Conservation (phyloP, 2,329 filamentous ascomycete genomes). For the Sporothrix sp. region DNA sequence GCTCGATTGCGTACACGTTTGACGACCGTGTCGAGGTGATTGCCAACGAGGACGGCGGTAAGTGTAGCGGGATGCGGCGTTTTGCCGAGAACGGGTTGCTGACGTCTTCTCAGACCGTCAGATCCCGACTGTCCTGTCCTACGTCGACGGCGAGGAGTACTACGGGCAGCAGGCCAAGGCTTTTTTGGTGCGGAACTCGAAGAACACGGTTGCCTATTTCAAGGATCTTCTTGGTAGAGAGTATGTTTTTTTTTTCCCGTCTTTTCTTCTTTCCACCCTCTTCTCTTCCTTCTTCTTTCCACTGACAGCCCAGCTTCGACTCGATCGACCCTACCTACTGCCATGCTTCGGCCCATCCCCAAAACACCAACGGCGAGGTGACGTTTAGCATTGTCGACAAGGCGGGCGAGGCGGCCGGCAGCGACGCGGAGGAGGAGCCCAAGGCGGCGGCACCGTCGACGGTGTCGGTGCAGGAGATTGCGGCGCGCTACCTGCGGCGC, state of each 20-base stretch:
- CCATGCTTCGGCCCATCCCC: constrained; percentile 85
- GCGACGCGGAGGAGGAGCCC: constrained; percentile 23
- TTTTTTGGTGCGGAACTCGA: constrained; percentile 83
- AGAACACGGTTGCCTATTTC: constrained; percentile 93
- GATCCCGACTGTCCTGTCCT: constrained; percentile 89
- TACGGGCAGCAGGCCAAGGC: constrained; percentile 91
- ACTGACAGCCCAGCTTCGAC: constrained; percentile 72
- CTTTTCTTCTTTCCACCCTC: not conserved
- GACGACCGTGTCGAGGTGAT: constrained; percentile 97
- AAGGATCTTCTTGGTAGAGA: constrained; percentile 92
- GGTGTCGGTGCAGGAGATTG: constrained; percentile 68
- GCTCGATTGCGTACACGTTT: constrained; percentile 85
- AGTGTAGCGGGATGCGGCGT: constrained; percentile 23
- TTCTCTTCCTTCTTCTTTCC: no score
- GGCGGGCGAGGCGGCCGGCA: constrained; percentile 38
- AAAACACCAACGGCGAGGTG: constrained; percentile 61
- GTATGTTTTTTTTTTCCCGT: constrained; percentile 38
- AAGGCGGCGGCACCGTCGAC: constrained; percentile 42
- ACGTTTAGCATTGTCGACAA: constrained; percentile 80
- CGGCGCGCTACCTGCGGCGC: constrained; percentile 75
- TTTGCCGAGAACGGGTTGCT: not conserved
- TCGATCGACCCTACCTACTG: constrained; percentile 92
- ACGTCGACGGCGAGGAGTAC: constrained; percentile 93
- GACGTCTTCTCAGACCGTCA: constrained; percentile 61
- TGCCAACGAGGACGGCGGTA: constrained; percentile 95